A percentile compares a stretch with the other conserved stretches of the same genome.
Evolutionary conservation across 495 filamentous ascomycete species (phyloP).

Genomic region (Trichoderma asperelloides): DNA sequence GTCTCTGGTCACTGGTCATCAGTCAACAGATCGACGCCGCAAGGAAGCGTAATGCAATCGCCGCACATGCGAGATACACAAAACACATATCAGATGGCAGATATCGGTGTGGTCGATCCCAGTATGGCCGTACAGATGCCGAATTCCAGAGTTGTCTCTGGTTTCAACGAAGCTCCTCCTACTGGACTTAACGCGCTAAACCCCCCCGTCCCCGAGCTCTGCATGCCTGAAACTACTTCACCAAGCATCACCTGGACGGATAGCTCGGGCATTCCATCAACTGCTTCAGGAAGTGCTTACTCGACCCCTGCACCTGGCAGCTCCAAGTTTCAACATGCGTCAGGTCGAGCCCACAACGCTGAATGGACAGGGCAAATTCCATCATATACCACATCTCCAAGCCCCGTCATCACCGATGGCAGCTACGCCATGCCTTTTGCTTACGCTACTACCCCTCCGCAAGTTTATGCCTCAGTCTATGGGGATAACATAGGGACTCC

Average conservation of each 20-base stretch:
- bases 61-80: not conserved
- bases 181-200: slow-evolving; percentile 12
- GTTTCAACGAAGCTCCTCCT: not conserved
- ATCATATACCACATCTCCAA: not conserved
- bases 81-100: not conserved
- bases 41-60: not conserved
- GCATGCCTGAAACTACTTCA: slow-evolving; percentile 13
- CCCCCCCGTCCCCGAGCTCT: slow-evolving; percentile 14
- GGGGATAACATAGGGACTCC: not conserved
- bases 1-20: not conserved
- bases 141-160: not conserved
- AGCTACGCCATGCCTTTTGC: not conserved
- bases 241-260: slow-evolving; percentile 14
- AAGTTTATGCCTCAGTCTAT: not conserved
- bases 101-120: not conserved
- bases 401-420: not conserved
- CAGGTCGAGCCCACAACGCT: not conserved
- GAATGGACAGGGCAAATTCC: not conserved
- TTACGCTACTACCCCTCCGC: not conserved
- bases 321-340: not conserved
- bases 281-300: slow-evolving; percentile 39
- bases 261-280: slow-evolving; percentile 39
- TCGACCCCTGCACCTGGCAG: slow-evolving; percentile 38
- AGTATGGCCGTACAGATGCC: not conserved
- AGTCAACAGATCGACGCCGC: not conserved